Base-by-base conservation (phyloP, 352 stramenopile species). In the Pythium aquatile region DNA sequence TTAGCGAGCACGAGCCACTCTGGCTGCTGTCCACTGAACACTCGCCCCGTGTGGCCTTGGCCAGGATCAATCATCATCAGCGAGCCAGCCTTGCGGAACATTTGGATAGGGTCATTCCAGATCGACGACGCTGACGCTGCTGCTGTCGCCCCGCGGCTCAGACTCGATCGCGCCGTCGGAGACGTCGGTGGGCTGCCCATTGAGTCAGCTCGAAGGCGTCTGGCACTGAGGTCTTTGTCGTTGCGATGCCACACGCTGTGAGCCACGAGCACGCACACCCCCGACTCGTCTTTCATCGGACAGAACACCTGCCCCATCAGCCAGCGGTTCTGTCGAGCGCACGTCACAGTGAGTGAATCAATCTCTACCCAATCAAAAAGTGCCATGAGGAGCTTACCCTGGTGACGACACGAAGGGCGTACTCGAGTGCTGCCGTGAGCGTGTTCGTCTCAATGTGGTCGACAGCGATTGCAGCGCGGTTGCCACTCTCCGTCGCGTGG, bases 191-290 rank as follows among this genome's bases (percentile, higher is more conserved):
- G 3, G 8, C 28, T 39, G 10, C 26, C 37, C 1, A n/a, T 46
- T 1, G 32, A 47, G 14, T 32, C 55, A 1, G 49, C 30, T 11
- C 52, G 53, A 10, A 35, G 42, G 3, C 53, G 44, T 16, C 61
- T 54, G 20, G 52, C 32, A 17, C 42, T 39, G 2, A 29, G 5
- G 5, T 54, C 33, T 14, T 55, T 30, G 56, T 74, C 72, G 48
- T 83, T 88, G 44, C 81, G 78, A 37, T 88, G 83, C 85, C 85
- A 94, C 5, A 92, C 75, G 48, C 77, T 85, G 51, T 94, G 85
- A 1, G 78, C 78, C 13, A 89, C 67, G 2, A 94, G 60, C 6
- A 88, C 65, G 33, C 85, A 94, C 16, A 75, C 81, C n/a, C 72
- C 67, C 33, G 74, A 69, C n/a, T 81, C 78, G 39, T 87, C 80